Evolutionary conservation across 768 basidiomycete genomes (phyloP), one percentile per base, ranked within the genome.

Genomic region (Leccinum pellstonianum): DNA sequence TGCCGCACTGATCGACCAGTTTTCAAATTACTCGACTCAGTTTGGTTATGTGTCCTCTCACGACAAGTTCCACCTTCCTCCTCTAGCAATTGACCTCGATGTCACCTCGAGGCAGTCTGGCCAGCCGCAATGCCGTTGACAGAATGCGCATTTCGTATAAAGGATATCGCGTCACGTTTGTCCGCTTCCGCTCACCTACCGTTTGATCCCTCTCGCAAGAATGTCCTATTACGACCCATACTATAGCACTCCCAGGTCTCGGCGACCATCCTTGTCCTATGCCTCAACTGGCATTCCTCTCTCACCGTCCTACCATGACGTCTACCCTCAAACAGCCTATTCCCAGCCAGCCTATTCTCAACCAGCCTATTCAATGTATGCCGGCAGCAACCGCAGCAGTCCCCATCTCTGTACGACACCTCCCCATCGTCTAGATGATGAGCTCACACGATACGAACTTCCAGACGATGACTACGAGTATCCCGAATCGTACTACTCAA

Each of bases 401-500:
- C 78, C 76, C 62, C 77, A 76, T 33, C 63, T 81, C 52, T 75
- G 83, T 83, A 62, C 63, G 76, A 49, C 59, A 21, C 37, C 64
- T 54, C 50, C 15, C 4, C 21, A 8, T 35, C 49, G 1, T 51
- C 54, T 56, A 38, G 49, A 47, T 29, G 48, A 43, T 23, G 17
- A 50, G 25, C 57, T 58, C 53, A 46, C 62, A 21, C 14, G 31
- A 23, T 47, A 23, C 54, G 2, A 35, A 55, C 25, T 50, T 59
- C 37, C 56, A 84, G 81, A 85, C 68, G 86, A 87, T 58, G 83
- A 86, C 62, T 64, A 80, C 47, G 79, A 77, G 19, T 57, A 77
- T 41, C 68, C 72, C 29, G 83, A 86, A 43, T 67, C 78, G 2
- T 86, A 87, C 70, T 86, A 86, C 66, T 60, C 51, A 1, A 64